Evolutionary conservation across 2,329 filamentous ascomycete species (phyloP), one percentile per base, ranked within the genome.

Genomic region (Orbilia ellipsospora): DNA sequence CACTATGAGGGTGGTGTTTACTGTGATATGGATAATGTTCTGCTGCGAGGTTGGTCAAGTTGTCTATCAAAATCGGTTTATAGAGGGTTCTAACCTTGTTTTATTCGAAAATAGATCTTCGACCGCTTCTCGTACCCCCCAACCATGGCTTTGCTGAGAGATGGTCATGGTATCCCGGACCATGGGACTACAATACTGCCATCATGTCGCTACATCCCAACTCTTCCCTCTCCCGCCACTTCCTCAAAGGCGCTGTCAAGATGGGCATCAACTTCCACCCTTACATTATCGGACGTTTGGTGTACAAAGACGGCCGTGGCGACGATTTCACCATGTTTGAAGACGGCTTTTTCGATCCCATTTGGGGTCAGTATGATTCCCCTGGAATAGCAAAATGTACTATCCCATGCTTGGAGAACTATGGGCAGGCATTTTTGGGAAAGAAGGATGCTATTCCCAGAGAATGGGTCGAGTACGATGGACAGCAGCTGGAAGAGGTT

Each of bases 231-330:
- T 87, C 85, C 0, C 86, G 85, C 0, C 87, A 88, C 76, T 82
- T 88, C 1, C 81, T 88, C 18, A 84, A 85, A 48, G 86, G 86
- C 40, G 86, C 86, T 36, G 85, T 87, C 8, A 82, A 86, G 57
- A 88, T 88, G 86, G 86, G 86, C 1, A 82, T 87, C 73, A 87
- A 87, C 75, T 88, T 87, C 79, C 86, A 88, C 68, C 86, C 86
- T 0, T 82, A 85, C 16, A 84, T 87, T 4, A 83, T 88, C 23
- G 86, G 86, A 1, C 84, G 86, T 55, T 87, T 88, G 85, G 85
- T 86, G 1, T 86, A 86, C 81, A 87, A 87, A 78, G 86, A 88
- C 73, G 83, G 83, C 2, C 83, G 85, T 55, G 86, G 86, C 66
- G 83, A 84, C 3, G 86, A 87, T 68, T 84, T 87, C 62, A 82